Evolutionary conservation across 2,329 filamentous ascomycete species (phyloP), one percentile per base, ranked within the genome.

Genomic region (Balansia obtecta): DNA sequence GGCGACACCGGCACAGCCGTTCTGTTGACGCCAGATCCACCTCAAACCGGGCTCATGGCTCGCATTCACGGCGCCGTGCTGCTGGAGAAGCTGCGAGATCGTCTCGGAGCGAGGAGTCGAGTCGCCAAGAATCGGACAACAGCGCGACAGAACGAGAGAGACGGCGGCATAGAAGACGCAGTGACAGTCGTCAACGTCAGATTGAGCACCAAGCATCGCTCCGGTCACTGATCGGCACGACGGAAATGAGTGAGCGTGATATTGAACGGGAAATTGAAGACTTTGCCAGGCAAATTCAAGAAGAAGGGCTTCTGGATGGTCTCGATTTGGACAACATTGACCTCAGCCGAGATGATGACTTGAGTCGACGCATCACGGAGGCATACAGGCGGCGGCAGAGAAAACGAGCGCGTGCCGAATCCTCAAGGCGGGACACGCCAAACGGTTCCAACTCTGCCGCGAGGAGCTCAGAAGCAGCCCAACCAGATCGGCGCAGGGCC

Each of bases 171-270:
- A 66, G 56, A 56, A 63, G 69, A 50, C 68, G 66, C 40, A 74
- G 74, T 55, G 71, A 72, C 50, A 74, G 71, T 34, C 67, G 69
- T 27, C 71, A 71, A 49, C 66, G 85, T 46, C 83, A 82, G 48
- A 75, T 96, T 45, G 88, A 93, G 61, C 91, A 96, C 61, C 91
- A 97, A 69, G 85, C 88, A 0, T 95, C 89, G 52, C 71, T 97
- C 55, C 75, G 90, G 49, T 95, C 87, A 10, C 69, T 97, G 52
- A 82, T 97, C 52, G 90, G 87, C 60, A 79, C 83, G 4, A 86
- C 85, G 0, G 85, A 90, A 54, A 75, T 87, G 51, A 86, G 86
- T 57, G 81, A 84, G 44, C 77, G 81, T 18, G 85, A 91, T 56
- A 83, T 95, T 58, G 86, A 95, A 63, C 81, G 86, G 53, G 89